Base-by-base conservation (phyloP, 1,284 basidiomycete genomes). In the Sanghuangporus baumii region DNA sequence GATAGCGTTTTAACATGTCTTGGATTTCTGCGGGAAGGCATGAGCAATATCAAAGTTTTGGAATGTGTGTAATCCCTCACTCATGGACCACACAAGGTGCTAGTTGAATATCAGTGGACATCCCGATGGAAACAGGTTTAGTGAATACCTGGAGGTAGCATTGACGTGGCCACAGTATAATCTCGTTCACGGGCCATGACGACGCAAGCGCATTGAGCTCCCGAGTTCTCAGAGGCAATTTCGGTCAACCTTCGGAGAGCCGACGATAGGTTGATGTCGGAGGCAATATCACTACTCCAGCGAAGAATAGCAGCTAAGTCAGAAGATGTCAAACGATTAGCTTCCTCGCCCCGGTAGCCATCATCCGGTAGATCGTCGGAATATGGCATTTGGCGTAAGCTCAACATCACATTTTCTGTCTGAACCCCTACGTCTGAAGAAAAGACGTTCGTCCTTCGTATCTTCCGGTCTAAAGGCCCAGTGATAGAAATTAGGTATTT, bases 281-380 rank as follows among this genome's bases (percentile, higher is more conserved):
- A 82, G 0, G 86, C 87, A 20, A 89, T 88, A 62, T 87, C 85
- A 69, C 86, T 85, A 68, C 85, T 87, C 83, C 85, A 88, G 66
- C 83, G 85, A 43, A 87, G 75, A 56, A 87, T 87, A 0, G 83
- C 82, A 46, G 81, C 82, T 20, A 87, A 73, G 69, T 87, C 85
- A 50, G 80, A 75, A 20, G 84, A 84, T 57, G 78, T 78, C 48
- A 88, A 69, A 14, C 81, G 78, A 7, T 74, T 72, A 16, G 73
- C 72, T 64, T 86, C 83, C 67, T 85, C 84, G 43, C 83, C 81
- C 5, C 73, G 75, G 6, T 72, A 66, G 52, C 78, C 75, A 46
- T 70, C 61, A 58, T 74, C 78, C 14, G 70, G 68, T n/a, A 70
- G 69, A 58, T 74, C 75, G 62, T 76, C 75, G 8, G 69, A 62